Conservation (phyloP, 2,329 filamentous ascomycete genomes). For the Fusarium sp. region DNA sequence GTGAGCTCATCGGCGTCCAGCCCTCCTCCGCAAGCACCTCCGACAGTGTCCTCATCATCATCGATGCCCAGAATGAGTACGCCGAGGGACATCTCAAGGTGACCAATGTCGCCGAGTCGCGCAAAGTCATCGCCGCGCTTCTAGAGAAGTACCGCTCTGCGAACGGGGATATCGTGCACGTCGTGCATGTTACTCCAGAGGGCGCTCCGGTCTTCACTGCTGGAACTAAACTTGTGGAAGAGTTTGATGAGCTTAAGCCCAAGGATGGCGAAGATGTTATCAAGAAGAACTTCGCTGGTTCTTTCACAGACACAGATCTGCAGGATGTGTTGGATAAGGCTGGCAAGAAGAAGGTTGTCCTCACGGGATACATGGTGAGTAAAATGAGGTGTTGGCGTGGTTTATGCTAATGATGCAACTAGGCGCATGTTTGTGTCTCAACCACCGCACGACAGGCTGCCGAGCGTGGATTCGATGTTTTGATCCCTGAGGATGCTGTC, state of each 20-base stretch:
- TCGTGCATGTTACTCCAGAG: slow-evolving; percentile 70
- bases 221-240: slow-evolving; percentile 68
- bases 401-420: neutral
- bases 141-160: slow-evolving; percentile 71
- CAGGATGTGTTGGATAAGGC: slow-evolving; percentile 63
- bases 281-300: slow-evolving; percentile 68
- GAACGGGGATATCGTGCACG: slow-evolving; percentile 67
- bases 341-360: slow-evolving; percentile 70
- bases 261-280: slow-evolving; percentile 68
- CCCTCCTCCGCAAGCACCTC: slow-evolving; percentile 67
- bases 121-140: slow-evolving; percentile 68
- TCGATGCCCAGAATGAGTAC: slow-evolving; percentile 80
- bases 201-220: slow-evolving; percentile 77
- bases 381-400: neutral
- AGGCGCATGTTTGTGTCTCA: slow-evolving; percentile 75
- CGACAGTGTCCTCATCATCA: slow-evolving; percentile 74
- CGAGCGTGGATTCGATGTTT: slow-evolving; percentile 73
- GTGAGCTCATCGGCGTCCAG: slow-evolving; percentile 60
- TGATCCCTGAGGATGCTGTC: slow-evolving; percentile 72
- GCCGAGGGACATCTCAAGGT: slow-evolving; percentile 69
- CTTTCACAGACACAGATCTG: slow-evolving; percentile 72
- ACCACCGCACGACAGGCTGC: slow-evolving; percentile 72
- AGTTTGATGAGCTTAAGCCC: slow-evolving; percentile 71
- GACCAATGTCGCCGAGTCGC: slow-evolving; percentile 64
- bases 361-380: slow-evolving; percentile 70